These are phyloP conservation scores for Suillus tomentosus DNA, from an alignment of 768 basidiomycete species.

Conservation along the genomic window DNA sequence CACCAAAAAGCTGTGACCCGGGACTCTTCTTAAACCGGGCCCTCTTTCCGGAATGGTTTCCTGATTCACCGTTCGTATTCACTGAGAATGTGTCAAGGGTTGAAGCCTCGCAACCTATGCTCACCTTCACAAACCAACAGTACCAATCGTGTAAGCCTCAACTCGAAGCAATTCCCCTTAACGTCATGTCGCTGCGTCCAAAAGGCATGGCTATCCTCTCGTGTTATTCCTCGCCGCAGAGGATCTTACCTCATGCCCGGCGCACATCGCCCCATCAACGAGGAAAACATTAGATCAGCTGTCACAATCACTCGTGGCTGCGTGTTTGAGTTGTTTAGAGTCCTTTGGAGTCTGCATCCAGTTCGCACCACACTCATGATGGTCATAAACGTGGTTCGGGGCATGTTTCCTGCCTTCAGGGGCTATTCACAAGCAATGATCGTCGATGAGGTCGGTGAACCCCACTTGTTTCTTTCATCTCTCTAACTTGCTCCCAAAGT, in stretches of 20 bases:
- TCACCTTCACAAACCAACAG: slow-evolving; percentile 15
- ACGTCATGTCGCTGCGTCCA: slow-evolving; percentile 25
- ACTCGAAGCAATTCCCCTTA: slow-evolving; percentile 7
- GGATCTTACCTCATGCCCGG: slow-evolving; percentile 60
- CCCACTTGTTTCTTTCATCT: slow-evolving; percentile 16
- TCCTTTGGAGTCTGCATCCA: slow-evolving; percentile 61
- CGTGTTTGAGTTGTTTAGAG: slow-evolving; percentile 54
- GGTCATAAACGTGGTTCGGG: slow-evolving; percentile 67
- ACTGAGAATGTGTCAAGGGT: slow-evolving; percentile 27
- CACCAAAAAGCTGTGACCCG: slow-evolving; percentile 33
- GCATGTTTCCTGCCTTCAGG: slow-evolving; percentile 78
- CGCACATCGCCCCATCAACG: slow-evolving; percentile 63
- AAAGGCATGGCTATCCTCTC: slow-evolving; percentile 62
- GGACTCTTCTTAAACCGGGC: slow-evolving; percentile 32
- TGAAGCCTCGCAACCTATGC: slow-evolving; percentile 25
- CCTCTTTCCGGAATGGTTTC: slow-evolving; percentile 16
- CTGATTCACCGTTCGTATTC: slow-evolving; percentile 18
- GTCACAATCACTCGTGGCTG: slow-evolving; percentile 53
- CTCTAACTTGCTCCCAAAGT: slow-evolving; percentile 38
- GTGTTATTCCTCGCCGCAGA: slow-evolving; percentile 48
- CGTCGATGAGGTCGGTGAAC: slow-evolving; percentile 69
- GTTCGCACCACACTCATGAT: slow-evolving; percentile 72
- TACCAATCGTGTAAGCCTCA: slow-evolving; percentile 7
- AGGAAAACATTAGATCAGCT: slow-evolving; percentile 59
- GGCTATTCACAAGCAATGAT: slow-evolving; percentile 87